Conservation (phyloP, 306 rosid genomes). For the Cucurbita maxima region DNA sequence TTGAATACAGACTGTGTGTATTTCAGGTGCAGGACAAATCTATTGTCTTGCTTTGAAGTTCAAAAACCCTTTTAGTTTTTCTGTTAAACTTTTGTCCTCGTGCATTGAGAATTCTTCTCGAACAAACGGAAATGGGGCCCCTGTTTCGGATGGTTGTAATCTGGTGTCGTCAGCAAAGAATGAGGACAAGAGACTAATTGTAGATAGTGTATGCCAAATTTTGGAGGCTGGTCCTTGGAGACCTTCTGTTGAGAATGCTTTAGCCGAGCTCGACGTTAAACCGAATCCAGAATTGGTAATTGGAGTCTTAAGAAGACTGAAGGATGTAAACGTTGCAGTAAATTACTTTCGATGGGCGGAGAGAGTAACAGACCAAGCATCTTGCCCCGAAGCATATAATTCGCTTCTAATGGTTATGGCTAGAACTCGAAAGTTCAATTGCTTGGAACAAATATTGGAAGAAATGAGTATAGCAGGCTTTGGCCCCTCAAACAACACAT, state of each 20-base stretch:
- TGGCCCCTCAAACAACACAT: constrained; percentile 41
- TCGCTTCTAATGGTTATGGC: constrained; percentile 79
- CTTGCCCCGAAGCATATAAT: constrained; percentile 51
- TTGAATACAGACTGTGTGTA: not conserved
- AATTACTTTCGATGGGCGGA: constrained; percentile 74
- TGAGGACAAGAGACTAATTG: constrained; percentile 27
- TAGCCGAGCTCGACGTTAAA: constrained; percentile 30
- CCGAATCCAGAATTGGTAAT: constrained; percentile 57
- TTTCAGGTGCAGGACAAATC: constrained; percentile 28
- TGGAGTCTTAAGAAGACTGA: constrained; percentile 69
- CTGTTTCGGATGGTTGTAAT: constrained; percentile 12
- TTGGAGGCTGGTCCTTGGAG: constrained; percentile 63
- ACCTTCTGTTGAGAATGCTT: constrained; percentile 45
- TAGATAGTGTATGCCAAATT: constrained; percentile 42
- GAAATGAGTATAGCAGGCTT: constrained; percentile 90
- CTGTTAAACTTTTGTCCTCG: constrained; percentile 21
- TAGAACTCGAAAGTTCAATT: constrained; percentile 38
- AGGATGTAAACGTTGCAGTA: constrained; percentile 42
- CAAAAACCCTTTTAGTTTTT: constrained; percentile 15
- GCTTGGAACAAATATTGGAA: constrained; percentile 58
- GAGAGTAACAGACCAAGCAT: constrained; percentile 43
- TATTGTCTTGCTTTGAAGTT: constrained; percentile 18
- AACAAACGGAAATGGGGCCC: constrained; percentile 15
- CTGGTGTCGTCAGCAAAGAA: constrained; percentile 16
- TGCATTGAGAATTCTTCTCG: constrained; percentile 38